Base-by-base conservation (phyloP, 148 eudicot genomes). In the Cornus kousa region DNA sequence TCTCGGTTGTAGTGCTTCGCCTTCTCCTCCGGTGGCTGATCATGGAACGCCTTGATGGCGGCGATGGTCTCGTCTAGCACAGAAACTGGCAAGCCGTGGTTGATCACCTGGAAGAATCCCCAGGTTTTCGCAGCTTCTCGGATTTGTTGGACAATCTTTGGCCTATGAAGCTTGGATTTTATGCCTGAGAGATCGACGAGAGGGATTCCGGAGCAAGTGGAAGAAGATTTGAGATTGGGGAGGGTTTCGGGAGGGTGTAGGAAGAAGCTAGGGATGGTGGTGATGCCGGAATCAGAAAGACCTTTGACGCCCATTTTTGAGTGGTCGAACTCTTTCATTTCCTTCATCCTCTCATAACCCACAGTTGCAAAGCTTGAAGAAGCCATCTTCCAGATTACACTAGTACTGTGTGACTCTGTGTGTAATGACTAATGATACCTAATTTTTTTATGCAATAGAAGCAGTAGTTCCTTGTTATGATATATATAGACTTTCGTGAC, bases 221-320 rank as follows among this genome's bases (percentile, higher is more conserved):
- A 9, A 5, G 33, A 10, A 31, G 37, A 32, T 72, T 72, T 72
- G 70, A 37, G 7, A 1, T 59, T 72, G 60, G 71, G n/a, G 6
- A 40, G 79, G 35, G 53, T 76, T 5, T 39, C 79, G 19, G 72
- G 79, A 7, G 71, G 71, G 20, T 76, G 79, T 33, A 53, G 60
- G 62, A 76, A 76, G 79, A 76, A 40, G 10, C 62, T n/a, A 0
- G 79, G 79, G 5, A 76, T 76, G 39, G 62, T 46, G 7, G 79
- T 76, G 62, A 76, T 31, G 50, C 79, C 79, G 0, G 79, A 67
- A 13, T 76, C 79, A 11, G 57, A 43, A 5, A 76, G 59, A 28
- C 78, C 78, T 75, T 75, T 75, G 22, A 75, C 78, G 14, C 78
- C 78, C 11, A 75, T 40, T 66, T 75, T 75, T 7, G 70, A 66